phyloP scores from a whole-genome alignment of 2,329 filamentous ascomycete genomes.

The Sarocladium strictum region DNA sequence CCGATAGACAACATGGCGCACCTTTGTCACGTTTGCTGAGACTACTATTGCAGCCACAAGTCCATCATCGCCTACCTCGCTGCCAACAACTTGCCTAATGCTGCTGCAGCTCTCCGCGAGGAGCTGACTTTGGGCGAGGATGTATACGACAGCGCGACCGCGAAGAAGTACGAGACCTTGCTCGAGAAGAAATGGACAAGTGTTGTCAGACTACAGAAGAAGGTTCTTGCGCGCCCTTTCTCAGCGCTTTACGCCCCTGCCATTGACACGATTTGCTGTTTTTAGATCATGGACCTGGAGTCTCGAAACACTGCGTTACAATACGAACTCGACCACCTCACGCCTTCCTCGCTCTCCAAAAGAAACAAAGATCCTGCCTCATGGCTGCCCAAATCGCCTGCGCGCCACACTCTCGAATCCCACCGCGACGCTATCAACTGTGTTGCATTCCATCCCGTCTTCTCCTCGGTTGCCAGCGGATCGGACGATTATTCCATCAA shows the following conservation, averaged over 20 bases:
- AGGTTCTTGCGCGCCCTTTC: conserved; percentile 47
- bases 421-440: conserved; percentile 78
- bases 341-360: conserved; percentile 66
- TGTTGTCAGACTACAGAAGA: conserved; percentile 90
- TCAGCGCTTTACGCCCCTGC: not conserved
- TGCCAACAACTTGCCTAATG: conserved; percentile 64
- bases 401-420: conserved; percentile 76
- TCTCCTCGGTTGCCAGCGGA: conserved; percentile 82
- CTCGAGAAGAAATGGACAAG: conserved; percentile 99
- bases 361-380: conserved; percentile 77
- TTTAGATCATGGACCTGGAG: conserved; percentile 88
- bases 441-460: conserved; percentile 87
- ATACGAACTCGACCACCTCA: conserved; percentile 77
- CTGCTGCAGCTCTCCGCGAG: conserved; percentile 65
- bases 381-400: conserved; percentile 81
- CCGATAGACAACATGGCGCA: not conserved
- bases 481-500: conserved; percentile 94
- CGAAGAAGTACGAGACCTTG: conserved; percentile 90
- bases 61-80: conserved; percentile 85
- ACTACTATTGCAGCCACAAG: conserved; percentile 62
- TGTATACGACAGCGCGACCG: conserved; percentile 69
- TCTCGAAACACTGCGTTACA: conserved; percentile 67
- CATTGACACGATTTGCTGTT: not conserved
- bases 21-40: not conserved
- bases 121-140: conserved; percentile 68